phyloP scores from a whole-genome alignment of 345 rosid genomes.

The Anacardium occidentale region DNA sequence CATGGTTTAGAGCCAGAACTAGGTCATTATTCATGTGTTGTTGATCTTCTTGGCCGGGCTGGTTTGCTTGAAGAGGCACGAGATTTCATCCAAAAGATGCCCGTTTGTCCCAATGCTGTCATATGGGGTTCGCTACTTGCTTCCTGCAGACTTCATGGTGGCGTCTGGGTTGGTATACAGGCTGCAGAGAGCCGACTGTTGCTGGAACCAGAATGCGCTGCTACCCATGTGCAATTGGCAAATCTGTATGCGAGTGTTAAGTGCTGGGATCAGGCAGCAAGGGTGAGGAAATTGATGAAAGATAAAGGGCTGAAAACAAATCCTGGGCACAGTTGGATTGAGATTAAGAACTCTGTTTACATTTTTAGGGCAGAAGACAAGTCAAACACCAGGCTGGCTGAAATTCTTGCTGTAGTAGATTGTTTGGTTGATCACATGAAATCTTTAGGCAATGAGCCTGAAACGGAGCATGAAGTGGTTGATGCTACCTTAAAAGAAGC shows the following conservation, averaged over 20 bases:
- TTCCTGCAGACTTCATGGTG: constrained; percentile 74
- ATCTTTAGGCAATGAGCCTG: constrained; percentile 28
- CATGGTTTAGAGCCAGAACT: constrained; percentile 55
- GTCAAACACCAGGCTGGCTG: constrained; percentile 36
- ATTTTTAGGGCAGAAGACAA: constrained; percentile 75
- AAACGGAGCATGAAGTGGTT: constrained; percentile 23
- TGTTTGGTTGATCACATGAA: constrained; percentile 54
- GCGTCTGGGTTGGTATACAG: constrained; percentile 65
- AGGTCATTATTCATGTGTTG: constrained; percentile 79
- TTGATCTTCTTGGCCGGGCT: constrained; percentile 90
- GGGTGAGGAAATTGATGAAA: constrained; percentile 75
- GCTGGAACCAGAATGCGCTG: constrained; percentile 74
- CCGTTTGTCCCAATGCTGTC: constrained; percentile 63
- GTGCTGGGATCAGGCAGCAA: constrained; percentile 71
- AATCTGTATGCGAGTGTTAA: constrained; percentile 69
- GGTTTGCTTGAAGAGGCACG: constrained; percentile 72
- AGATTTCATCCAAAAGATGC: constrained; percentile 56
- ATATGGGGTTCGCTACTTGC: constrained; percentile 87
- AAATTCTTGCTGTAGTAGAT: constrained; percentile 45
- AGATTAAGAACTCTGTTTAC: constrained; percentile 57
- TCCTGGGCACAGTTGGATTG: constrained; percentile 90
- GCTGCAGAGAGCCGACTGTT: constrained; percentile 76
- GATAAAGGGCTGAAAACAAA: constrained; percentile 62
- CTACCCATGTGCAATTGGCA: constrained; percentile 76
- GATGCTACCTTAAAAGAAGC: constrained; percentile 1